Evolutionary conservation across 371 early-diverging fungal species (phyloP), one percentile per base, ranked within the genome.

Genomic region (Mucor circinelloides): DNA sequence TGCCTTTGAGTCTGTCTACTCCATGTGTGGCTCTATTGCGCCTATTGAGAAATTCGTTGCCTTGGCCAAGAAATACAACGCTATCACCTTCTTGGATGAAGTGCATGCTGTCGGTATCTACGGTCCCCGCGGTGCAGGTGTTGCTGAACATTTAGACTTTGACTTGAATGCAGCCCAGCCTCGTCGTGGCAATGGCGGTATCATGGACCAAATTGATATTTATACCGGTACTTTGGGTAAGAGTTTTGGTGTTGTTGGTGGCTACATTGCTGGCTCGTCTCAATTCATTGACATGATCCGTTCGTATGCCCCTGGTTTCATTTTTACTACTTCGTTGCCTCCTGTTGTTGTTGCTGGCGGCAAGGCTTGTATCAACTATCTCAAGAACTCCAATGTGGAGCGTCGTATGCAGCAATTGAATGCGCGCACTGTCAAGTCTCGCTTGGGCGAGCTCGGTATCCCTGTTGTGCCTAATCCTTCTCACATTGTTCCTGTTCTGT

Each of bases 51-150:
- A 95, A 48, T 96, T 98, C 71, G 92, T 91, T 69, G 89, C 86
- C 38, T 84, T 99, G 46, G 98, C 99, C 68, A 92, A 92, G 63
- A 96, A 97, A 85, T 99, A 99, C 81, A 96, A 96, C 60, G 99
- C 99, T 56, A 91, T 99, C 71, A 99, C 99, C 42, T 98, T 97
- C 84, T 80, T 98, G 62, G 99, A 99, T 73, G 98, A 99, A 83
- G 99, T 99, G 19, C 99, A 99, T 74, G 97, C 98, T 21, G 99
- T 99, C 32, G 99, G 99, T 61, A 97, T 99, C 96, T 99, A 99
- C 72, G 99, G 99, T 10, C 89, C 91, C 7, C 91, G 91, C 55
- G 99, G 98, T 66, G 98, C 94, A 34, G 99, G 99, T 72, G 96
- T 99, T 25, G 97, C 98, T 60, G 97, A 98, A 78, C 95, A 97